Evolutionary conservation across 352 stramenopile genomes (phyloP), one percentile per base, ranked within the genome.

Genomic region (Stramenopiles sp.): DNA sequence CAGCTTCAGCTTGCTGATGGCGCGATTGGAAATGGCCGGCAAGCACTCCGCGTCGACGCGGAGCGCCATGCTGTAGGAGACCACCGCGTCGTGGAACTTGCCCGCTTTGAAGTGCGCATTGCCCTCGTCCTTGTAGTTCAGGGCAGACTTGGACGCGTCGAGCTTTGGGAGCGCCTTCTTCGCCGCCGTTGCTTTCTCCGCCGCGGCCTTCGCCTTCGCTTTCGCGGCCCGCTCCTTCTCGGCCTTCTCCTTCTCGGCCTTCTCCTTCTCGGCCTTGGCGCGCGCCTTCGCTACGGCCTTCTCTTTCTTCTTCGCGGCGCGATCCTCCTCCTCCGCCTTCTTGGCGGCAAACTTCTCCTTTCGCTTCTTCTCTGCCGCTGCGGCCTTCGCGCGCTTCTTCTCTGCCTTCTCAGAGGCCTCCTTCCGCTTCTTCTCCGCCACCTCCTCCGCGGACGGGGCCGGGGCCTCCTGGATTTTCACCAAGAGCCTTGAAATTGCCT

Each of bases 401-500:
- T 71, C 35, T 6, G 33, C 25, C 43, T 63, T 63, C 12, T 63
- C 25, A 25, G 12, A 4, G 53, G 2, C 1, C 31, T 31, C 33
- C 35, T 31, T 35, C 6, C 31, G 25, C 25, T 63, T 63, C 43
- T 63, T 71, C 33, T 2, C 35, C 35, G 31, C 53, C n/a, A n/a
- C n/a, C n/a, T n/a, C n/a, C n/a, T n/a, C n/a, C n/a, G n/a, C n/a
- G n/a, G n/a, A n/a, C n/a, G n/a, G n/a, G n/a, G n/a, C n/a, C n/a
- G n/a, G n/a, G 35, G 33, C 35, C 33, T 71, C 35, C 35, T 71
- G 53, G 4, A 71, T 71, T 71, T 71, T 71, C 6, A 71, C 53
- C 35, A 71, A 71, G 4, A 71, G 12, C 2, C 53, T 31, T 6
- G 53, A 71, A 6, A 71, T 71, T 71, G 53, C 53, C 6, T 71